Evolutionary conservation across 305 asterid genomes (phyloP), one percentile per base, ranked within the genome.

Genomic region (Andrographis paniculata): DNA sequence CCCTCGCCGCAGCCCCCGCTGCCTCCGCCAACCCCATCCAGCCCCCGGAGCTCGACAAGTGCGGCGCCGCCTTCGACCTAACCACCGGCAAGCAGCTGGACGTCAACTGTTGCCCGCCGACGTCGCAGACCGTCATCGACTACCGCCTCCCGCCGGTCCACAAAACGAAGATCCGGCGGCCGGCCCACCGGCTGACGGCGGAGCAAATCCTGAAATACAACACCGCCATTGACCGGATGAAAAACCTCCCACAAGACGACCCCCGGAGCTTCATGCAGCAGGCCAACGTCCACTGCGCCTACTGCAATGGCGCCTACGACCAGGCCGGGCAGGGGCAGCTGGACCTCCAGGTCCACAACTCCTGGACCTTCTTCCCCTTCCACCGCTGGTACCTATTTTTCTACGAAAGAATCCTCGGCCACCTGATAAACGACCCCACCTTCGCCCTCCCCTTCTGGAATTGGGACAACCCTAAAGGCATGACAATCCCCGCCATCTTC

Each of bases 61-160:
- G 94, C 39, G 76, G 77, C 4, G 22, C 61, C 0, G 71, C 78
- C 19, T 22, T 48, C 20, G 3, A 67, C 56, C 9, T 38, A 22
- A 46, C 23, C 63, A 44, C 11, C 48, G 22, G 20, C 1, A 4
- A 41, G 11, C n/a, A 7, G 2, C 56, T 48, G 0, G 69, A 57
- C 20, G 7, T 52, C 53, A 68, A 80, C 28, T 80, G 94, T 52
- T 84, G 94, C 62, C 94, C 82, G 0, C 85, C 81, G 0, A 0
- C 41, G 3, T 12, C 80, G 0, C 16, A 55, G 0, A 45, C 17
- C 1, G 64, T 72, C 45, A 45, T 65, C 1, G 81, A 80, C 21
- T 80, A 55, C 72, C 39, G 48, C 12, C 77, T 65, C 28, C 81
- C 81, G 0, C 48, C 71, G 1, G 66, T 39, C 5, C 6, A 2